phyloP scores from a whole-genome alignment of 768 basidiomycete genomes.

The Tephrocybe sp. region DNA sequence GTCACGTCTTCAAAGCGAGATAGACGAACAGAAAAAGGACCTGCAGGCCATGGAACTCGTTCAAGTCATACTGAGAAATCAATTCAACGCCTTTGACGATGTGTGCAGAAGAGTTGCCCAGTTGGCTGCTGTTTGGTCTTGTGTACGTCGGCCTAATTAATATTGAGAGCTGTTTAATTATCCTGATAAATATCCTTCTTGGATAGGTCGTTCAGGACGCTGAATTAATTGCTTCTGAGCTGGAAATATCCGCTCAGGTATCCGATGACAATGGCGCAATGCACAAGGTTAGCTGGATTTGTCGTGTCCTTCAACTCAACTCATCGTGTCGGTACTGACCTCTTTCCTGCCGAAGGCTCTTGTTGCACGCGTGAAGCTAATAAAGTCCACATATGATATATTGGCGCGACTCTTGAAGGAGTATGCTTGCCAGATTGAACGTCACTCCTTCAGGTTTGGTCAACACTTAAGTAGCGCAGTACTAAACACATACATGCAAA shows the following conservation, averaged over 20 bases:
- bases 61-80: conserved; percentile 4
- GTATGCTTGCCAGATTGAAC: conserved; percentile 7
- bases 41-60: neutral
- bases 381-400: neutral
- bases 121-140: neutral
- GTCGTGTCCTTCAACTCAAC: neutral
- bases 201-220: conserved; percentile 4
- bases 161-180: neutral
- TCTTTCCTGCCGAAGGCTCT: neutral
- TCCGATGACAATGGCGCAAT: neutral
- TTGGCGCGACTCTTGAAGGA: conserved; percentile 1
- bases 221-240: neutral
- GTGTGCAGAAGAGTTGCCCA: conserved; percentile 3
- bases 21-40: neutral
- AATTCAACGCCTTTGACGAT: conserved; percentile 5
- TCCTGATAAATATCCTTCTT: too few species aligned
- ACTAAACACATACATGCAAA: too few species aligned
- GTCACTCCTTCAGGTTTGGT: conserved; percentile 12
- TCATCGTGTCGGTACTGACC: neutral
- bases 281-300: neutral
- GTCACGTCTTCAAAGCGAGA: neutral
- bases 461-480: too few species aligned
- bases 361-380: conserved; percentile 1
- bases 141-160: neutral
- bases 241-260: neutral